phyloP scores from a whole-genome alignment of 305 asterid species.

The Solanum hybrid region DNA sequence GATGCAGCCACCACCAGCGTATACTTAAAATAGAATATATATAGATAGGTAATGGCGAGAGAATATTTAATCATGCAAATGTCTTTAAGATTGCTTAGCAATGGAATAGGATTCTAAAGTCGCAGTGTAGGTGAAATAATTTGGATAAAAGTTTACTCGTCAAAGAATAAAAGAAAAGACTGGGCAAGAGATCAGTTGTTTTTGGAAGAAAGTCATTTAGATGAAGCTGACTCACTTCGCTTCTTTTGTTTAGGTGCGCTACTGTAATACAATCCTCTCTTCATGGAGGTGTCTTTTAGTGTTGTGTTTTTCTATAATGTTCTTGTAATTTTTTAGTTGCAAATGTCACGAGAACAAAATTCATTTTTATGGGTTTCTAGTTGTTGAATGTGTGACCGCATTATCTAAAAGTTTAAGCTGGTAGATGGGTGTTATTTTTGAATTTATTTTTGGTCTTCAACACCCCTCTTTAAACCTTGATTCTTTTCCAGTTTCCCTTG shows the following conservation, averaged over 20 bases:
- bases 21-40: neutral
- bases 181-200: neutral
- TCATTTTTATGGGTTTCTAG: neutral
- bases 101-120: neutral
- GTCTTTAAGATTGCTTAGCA: neutral
- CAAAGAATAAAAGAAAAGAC: neutral
- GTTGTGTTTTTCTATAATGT: neutral
- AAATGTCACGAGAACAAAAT: neutral
- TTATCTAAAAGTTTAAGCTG: neutral
- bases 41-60: neutral
- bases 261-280: neutral
- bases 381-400: neutral
- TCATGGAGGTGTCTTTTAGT: neutral
- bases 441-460: neutral
- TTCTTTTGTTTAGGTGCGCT: neutral
- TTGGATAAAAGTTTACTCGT: neutral
- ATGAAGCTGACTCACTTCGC: neutral
- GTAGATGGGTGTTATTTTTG: neutral
- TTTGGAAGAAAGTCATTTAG: neutral
- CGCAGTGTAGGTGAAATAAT: neutral
- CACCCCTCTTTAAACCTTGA: neutral
- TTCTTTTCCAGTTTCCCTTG: neutral
- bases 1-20: neutral
- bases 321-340: neutral
- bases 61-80: neutral